Conservation (phyloP, 164 flowering plant species). For the Vitis amurensis region DNA sequence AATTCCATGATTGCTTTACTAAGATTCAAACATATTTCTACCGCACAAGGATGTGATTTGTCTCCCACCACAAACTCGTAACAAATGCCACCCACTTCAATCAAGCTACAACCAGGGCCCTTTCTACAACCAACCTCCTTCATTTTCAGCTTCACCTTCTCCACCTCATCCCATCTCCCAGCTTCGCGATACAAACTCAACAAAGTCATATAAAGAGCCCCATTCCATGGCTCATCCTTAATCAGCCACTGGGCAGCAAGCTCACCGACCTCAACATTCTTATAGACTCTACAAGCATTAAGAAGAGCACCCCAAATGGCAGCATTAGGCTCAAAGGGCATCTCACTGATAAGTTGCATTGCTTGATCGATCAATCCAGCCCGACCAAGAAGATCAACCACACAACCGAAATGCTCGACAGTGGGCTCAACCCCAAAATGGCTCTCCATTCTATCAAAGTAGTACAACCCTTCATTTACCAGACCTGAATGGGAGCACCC, state of each 20-base stretch:
- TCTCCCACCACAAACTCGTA: constrained; percentile 37
- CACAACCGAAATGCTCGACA: constrained; percentile 38
- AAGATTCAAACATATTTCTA: constrained; percentile 25
- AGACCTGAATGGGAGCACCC: constrained; percentile 41
- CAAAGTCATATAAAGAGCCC: constrained; percentile 32
- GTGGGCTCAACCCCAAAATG: constrained; percentile 33
- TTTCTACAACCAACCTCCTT: constrained; percentile 29
- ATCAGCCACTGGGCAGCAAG: constrained; percentile 23
- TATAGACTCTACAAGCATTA: constrained; percentile 33
- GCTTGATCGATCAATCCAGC: constrained; percentile 34
- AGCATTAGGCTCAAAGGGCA: constrained; percentile 35
- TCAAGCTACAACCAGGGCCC: constrained; percentile 41
- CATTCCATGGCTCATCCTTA: constrained; percentile 32
- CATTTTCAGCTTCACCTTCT: constrained; percentile 34
- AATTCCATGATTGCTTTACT: constrained; percentile 12
- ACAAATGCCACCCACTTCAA: constrained; percentile 33
- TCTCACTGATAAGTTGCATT: constrained; percentile 16
- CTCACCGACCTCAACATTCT: constrained; percentile 28
- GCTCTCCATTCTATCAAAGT: constrained; percentile 27
- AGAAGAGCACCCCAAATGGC: constrained; percentile 38
- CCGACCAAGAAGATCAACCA: constrained; percentile 37
- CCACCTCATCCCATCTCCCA: constrained; percentile 32
- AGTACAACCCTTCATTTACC: constrained; percentile 32
- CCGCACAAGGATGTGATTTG: constrained; percentile 20
- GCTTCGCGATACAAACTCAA: constrained; percentile 29